Evolutionary conservation across 805 yeast species (phyloP).

Genomic region (Sungouiella thailandica): DNA sequence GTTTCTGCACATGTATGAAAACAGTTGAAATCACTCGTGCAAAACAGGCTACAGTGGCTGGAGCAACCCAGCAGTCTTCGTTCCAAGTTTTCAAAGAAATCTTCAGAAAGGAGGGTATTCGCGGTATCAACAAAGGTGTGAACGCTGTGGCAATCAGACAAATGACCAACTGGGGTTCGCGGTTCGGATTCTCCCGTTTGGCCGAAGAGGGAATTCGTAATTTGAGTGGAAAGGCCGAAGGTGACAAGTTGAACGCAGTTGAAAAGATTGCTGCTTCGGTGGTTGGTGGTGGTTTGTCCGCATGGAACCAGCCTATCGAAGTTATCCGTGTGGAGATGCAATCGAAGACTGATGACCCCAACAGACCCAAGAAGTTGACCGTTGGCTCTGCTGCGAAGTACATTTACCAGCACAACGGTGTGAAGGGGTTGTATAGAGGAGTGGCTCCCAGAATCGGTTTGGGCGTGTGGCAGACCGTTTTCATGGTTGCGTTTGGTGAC

Average conservation of each 20-base stretch:
- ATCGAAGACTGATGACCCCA: constrained; percentile 88
- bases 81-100: constrained; percentile 85
- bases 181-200: constrained; percentile 88
- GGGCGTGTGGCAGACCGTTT: constrained; percentile 97
- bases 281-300: constrained; percentile 94
- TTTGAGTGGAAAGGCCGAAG: constrained; percentile 50
- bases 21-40: constrained; percentile 94
- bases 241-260: constrained; percentile 58
- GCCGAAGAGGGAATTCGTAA: constrained; percentile 82
- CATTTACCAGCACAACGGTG: constrained; percentile 76
- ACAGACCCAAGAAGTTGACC: constrained; percentile 86
- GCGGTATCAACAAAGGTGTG: constrained; percentile 96
- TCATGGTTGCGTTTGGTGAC: constrained; percentile 98
- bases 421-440: constrained; percentile 91
- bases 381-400: constrained; percentile 75
- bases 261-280: constrained; percentile 85
- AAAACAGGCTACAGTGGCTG: constrained; percentile 63
- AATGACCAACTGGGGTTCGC: constrained; percentile 98
- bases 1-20: constrained; percentile 98
- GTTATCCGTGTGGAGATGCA: constrained; percentile 98
- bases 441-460: constrained; percentile 95
- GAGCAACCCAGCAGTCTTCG: constrained; percentile 63
- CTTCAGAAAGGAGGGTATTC: constrained; percentile 78
- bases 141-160: constrained; percentile 99
- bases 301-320: constrained; percentile 99